These are phyloP conservation scores for Amanita brunnescens DNA, from an alignment of 768 basidiomycete species.

Conservation along the genomic window DNA sequence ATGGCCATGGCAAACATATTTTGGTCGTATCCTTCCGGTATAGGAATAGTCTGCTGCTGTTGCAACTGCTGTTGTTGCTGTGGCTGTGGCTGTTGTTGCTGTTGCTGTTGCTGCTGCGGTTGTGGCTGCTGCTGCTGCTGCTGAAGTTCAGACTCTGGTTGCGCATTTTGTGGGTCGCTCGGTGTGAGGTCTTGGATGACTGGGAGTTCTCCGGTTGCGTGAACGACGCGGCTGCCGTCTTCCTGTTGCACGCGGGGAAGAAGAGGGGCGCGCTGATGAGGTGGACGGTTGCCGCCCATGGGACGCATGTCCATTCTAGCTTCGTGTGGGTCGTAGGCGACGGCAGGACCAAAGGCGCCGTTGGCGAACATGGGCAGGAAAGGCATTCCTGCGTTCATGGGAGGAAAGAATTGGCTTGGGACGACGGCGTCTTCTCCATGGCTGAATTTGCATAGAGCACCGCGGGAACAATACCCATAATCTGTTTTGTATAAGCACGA, in stretches of 20 bases:
- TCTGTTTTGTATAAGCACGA: slow-evolving; percentile 35
- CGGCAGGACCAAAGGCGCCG: slow-evolving; percentile 32
- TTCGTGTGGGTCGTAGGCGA: slow-evolving; percentile 72
- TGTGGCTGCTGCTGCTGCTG: slow-evolving; percentile 13
- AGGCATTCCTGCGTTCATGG: slow-evolving; percentile 42
- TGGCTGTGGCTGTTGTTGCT: slow-evolving; percentile 3
- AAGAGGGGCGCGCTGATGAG: slow-evolving; percentile 45
- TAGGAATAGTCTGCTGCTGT: background rate
- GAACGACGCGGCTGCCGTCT: slow-evolving; percentile 33
- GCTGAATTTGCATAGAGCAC: slow-evolving; percentile 83
- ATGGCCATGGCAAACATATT: slow-evolving; percentile 8
- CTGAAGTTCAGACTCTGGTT: slow-evolving; percentile 20
- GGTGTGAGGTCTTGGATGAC: slow-evolving; percentile 83
- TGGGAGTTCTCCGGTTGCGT: slow-evolving; percentile 63
- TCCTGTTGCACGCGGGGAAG: slow-evolving; percentile 49
- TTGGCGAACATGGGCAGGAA: slow-evolving; percentile 68
- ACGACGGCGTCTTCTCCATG: slow-evolving; percentile 86
- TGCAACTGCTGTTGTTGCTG: slow-evolving; percentile 8
- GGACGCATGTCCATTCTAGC: slow-evolving; percentile 75
- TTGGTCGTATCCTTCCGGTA: slow-evolving; percentile 9
- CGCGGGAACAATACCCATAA: slow-evolving; percentile 85
- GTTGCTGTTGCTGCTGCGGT: slow-evolving; percentile 5
- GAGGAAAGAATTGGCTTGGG: slow-evolving; percentile 58
- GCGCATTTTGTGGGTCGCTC: slow-evolving; percentile 21
- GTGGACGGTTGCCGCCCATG: slow-evolving; percentile 22